Conservation (phyloP, 495 filamentous ascomycete species). For the Hypoxylon lienhwacheense region DNA sequence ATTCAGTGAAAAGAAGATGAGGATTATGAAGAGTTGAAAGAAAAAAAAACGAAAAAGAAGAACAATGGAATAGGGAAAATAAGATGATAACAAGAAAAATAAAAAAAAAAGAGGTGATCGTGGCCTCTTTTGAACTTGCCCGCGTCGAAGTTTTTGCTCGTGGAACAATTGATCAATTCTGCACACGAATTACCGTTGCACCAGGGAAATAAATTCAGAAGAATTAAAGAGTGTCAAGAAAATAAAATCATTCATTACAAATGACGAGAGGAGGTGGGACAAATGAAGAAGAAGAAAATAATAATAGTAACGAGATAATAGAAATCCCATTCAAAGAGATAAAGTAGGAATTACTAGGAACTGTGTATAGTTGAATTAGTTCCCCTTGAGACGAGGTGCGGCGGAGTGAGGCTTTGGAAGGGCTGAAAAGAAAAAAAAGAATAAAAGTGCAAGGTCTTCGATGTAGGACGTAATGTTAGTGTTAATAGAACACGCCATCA, state of each 20-base stretch:
- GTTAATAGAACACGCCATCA: constrained; percentile 25
- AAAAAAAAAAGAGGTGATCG: constrained; percentile 26
- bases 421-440: constrained; percentile 12
- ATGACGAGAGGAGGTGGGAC: no score
- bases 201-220: constrained; percentile 18
- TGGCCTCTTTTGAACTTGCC: constrained; percentile 20
- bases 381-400: constrained; percentile 29
- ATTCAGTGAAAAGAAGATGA: no score
- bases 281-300: no score
- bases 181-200: constrained; percentile 15
- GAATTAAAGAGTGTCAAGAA: constrained; percentile 53
- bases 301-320: constrained; percentile 40
- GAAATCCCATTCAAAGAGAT: constrained; percentile 38
- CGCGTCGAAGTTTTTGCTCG: neutral
- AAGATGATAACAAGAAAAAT: neutral
- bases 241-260: constrained; percentile 49
- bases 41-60: no score
- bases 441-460: no score
- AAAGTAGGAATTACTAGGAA: constrained; percentile 16
- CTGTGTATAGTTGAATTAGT: constrained; percentile 4
- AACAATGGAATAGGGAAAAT: constrained; percentile 9
- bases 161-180: constrained; percentile 11
- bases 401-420: constrained; percentile 16
- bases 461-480: no score
- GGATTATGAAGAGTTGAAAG: no score